Evolutionary conservation across 2,329 filamentous ascomycete species (phyloP), one percentile per base, ranked within the genome.

Genomic region (Trichoderma afroharzianum): DNA sequence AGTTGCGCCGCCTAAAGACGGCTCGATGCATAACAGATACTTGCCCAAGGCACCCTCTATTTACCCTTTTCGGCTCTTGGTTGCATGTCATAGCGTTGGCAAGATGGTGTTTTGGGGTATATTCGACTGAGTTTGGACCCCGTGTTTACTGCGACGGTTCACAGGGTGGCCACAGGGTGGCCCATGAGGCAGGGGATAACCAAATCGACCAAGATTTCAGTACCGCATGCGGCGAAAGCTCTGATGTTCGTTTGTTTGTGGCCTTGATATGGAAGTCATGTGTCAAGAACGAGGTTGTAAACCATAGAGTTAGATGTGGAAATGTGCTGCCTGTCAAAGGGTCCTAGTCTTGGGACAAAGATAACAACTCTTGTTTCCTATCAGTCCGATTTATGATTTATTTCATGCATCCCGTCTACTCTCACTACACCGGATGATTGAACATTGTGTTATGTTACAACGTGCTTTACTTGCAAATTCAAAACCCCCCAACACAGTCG

Each of bases 141-240:
- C 26, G 5, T 53, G 67, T 50, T 21, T 33, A 61, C 33, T 8
- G 21, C 39, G 47, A 36, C 67, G 63, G 67, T 36, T 33, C 67
- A 61, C 67, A 28, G 57, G 36, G 67, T 69, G 67, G 67, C 24
- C 67, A 61, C 67, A 28, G 57, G 36, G 67, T 69, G 67, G 67
- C 24, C 67, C 39, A 69, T 50, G 67, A 30, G 47, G 67, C 32
- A 61, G 30, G 33, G 59, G 36, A 28, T 53, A 69, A 33, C 24
- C 24, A 50, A 61, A 32, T n/a, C 36, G n/a, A n/a, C 43, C 39
- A 43, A 26, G 9, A 36, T 62, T 21, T 11, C 39, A 69, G 57
- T 39, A 62, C 67, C 67, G 67, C 67, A 69, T 69, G 67, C 67
- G 67, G 67, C 55, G 26, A 18, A 69, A 62, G 67, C 67, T 62